Conservation (phyloP, 495 filamentous ascomycete species). For the Niebla homalea region DNA sequence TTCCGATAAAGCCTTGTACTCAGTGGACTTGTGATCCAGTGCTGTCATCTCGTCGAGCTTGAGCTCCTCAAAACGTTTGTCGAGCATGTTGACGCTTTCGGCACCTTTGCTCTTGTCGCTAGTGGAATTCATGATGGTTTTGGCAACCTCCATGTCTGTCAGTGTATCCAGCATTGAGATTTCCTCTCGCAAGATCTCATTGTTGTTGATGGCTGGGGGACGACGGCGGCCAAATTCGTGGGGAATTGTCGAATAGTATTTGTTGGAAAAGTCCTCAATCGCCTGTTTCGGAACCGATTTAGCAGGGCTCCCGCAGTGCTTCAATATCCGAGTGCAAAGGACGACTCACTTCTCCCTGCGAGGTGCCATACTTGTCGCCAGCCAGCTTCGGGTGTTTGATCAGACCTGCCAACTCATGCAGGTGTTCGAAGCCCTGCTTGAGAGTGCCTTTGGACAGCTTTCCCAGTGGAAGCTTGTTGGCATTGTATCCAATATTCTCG, state of each 20-base stretch:
- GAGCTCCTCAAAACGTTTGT: conserved; percentile 56
- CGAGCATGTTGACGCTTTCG: conserved; percentile 38
- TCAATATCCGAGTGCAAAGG: background rate
- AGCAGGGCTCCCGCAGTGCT: background rate
- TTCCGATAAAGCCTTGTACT: conserved; percentile 48
- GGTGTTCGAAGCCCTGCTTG: conserved; percentile 49
- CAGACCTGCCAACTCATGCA: conserved; percentile 61
- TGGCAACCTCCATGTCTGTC: conserved; percentile 70
- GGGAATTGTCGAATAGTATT: conserved; percentile 70
- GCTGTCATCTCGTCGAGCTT: conserved; percentile 63
- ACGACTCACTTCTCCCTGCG: conserved; percentile 13
- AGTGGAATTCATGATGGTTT: conserved; percentile 58
- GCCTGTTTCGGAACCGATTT: conserved; percentile 15
- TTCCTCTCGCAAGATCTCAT: conserved; percentile 52
- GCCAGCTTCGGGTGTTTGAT: conserved; percentile 38
- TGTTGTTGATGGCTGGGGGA: conserved; percentile 47
- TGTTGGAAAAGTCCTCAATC: conserved; percentile 51
- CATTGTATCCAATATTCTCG: conserved; percentile 59
- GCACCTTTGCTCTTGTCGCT: conserved; percentile 23
- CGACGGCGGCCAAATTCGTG: conserved; percentile 64
- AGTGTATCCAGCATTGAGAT: conserved; percentile 52
- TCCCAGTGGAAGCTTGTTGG: conserved; percentile 64
- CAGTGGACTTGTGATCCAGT: conserved; percentile 39
- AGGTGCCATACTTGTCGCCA: conserved; percentile 30
- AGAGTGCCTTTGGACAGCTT: conserved; percentile 71